A percentile compares a stretch with the other conserved stretches of the same genome.
Conservation (phyloP, 1,284 basidiomycete genomes). For the Cryptococcus sp. region DNA sequence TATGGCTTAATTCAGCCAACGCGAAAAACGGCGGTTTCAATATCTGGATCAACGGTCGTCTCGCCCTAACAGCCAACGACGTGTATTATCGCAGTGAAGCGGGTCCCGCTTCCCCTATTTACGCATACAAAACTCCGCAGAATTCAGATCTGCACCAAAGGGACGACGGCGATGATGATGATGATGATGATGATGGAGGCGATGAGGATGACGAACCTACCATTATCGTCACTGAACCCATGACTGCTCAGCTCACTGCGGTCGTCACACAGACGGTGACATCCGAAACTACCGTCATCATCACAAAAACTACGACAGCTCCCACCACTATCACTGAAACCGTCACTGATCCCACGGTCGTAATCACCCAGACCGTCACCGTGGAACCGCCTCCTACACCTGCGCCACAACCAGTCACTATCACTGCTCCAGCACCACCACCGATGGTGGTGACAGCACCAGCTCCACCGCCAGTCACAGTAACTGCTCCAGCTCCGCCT, state of each 20-base stretch:
- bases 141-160: not conserved
- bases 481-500: slow-evolving; percentile 1
- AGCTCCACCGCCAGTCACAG: slow-evolving; percentile 1
- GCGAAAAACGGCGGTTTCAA: slow-evolving; percentile 29
- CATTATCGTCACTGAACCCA: slow-evolving; percentile 7
- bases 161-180: not conserved
- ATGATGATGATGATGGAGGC: not conserved
- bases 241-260: slow-evolving; percentile 1
- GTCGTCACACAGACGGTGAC: not conserved
- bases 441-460: not conserved
- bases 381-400: not conserved
- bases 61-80: slow-evolving; percentile 15
- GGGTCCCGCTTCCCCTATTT: too few species aligned
- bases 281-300: slow-evolving; percentile 1
- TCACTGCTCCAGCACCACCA: slow-evolving; percentile 3
- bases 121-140: not conserved
- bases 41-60: slow-evolving; percentile 26
- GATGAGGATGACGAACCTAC: slow-evolving; percentile 10
- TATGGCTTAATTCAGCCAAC: slow-evolving; percentile 28
- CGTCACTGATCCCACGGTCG: slow-evolving; percentile 7
- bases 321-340: slow-evolving; percentile 7
- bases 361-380: slow-evolving; percentile 5
- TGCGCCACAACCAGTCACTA: not conserved
- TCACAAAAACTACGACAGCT: slow-evolving; percentile 5
- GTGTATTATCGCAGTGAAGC: slow-evolving; percentile 16